Conservation (phyloP, 768 basidiomycete genomes). For the Ephemerocybe angulata region DNA sequence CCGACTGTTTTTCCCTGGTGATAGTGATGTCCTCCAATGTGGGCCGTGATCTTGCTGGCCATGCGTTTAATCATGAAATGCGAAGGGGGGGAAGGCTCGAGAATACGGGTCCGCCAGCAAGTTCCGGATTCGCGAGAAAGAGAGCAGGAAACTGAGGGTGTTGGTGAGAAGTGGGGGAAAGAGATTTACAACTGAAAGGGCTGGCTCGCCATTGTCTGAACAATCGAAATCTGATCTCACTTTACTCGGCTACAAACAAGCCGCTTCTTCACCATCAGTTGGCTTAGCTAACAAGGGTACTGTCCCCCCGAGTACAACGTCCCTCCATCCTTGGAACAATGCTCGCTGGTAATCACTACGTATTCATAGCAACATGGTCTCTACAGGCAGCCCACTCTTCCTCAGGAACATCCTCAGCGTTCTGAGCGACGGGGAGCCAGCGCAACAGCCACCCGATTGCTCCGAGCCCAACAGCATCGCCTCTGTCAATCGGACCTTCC, state of each 20-base stretch:
- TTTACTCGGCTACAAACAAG: slow-evolving; percentile 7
- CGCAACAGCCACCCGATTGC: too few species aligned
- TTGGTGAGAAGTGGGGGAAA: slow-evolving; percentile 6
- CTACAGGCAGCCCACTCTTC: too few species aligned
- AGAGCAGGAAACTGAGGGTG: slow-evolving; percentile 10
- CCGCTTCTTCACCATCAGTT: slow-evolving; percentile 5
- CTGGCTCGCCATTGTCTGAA: slow-evolving; percentile 1
- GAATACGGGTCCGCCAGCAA: not conserved
- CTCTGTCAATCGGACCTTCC: too few species aligned
- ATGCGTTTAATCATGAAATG: slow-evolving; percentile 46
- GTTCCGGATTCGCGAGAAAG: too few species aligned
- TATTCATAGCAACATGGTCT: slow-evolving; percentile 18
- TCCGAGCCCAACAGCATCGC: too few species aligned
- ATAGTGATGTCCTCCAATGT: slow-evolving; percentile 27
- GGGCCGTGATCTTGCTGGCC: slow-evolving; percentile 45
- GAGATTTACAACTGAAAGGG: slow-evolving; percentile 1
- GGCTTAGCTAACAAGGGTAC: not conserved
- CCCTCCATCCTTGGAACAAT: slow-evolving; percentile 26
- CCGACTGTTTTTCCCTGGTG: slow-evolving; percentile 4
- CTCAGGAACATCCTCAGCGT: too few species aligned
- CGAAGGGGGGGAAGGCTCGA: slow-evolving; percentile 8
- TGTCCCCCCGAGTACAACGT: slow-evolving; percentile 15
- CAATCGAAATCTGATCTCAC: slow-evolving; percentile 6
- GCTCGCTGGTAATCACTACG: slow-evolving; percentile 8
- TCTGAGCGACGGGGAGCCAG: too few species aligned